A percentile compares a stretch with the other conserved stretches of the same genome.
phyloP scores from a whole-genome alignment of 1,284 basidiomycete genomes.

The Rhodotorula mucilaginosa region DNA sequence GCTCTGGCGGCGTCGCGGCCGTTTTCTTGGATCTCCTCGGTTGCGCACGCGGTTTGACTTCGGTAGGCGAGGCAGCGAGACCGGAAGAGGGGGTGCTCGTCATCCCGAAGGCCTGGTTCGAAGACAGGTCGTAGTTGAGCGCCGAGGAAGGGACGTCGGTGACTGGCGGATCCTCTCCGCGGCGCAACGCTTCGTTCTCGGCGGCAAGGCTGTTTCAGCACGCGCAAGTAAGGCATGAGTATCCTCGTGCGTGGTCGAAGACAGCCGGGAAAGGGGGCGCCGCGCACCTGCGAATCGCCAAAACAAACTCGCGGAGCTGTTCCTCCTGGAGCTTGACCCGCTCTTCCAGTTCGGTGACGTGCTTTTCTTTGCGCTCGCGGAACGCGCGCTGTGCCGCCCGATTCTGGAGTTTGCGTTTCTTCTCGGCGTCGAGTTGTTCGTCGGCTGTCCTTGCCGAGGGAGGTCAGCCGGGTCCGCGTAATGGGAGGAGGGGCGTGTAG shows the following conservation, averaged over 20 bases:
- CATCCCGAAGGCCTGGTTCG: too few species aligned
- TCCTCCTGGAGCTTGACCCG: slow-evolving; percentile 23
- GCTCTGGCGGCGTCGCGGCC: not conserved
- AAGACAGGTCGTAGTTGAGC: not conserved
- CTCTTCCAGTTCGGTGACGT: slow-evolving; percentile 29
- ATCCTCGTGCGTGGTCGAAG: not conserved
- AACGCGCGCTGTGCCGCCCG: slow-evolving; percentile 37
- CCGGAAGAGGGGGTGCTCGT: not conserved
- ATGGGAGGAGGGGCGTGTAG: too few species aligned
- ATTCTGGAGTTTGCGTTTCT: slow-evolving; percentile 40
- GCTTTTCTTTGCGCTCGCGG: slow-evolving; percentile 38
- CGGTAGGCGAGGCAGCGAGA: not conserved
- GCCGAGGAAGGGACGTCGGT: not conserved
- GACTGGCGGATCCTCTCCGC: slow-evolving; percentile 18
- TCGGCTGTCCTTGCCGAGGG: not conserved
- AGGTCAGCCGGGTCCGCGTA: too few species aligned
- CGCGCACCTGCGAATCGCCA: slow-evolving; percentile 15
- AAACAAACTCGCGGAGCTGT: slow-evolving; percentile 8
- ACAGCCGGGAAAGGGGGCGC: not conserved
- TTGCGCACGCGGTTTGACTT: slow-evolving; percentile 6
- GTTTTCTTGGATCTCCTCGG: not conserved
- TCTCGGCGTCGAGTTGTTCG: slow-evolving; percentile 25
- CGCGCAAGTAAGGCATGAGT: not conserved
- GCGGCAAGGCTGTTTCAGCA: slow-evolving; percentile 3
- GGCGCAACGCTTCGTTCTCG: slow-evolving; percentile 31